phyloP scores from a whole-genome alignment of 2,329 filamentous ascomycete species.

The Colletotrichum sp. region DNA sequence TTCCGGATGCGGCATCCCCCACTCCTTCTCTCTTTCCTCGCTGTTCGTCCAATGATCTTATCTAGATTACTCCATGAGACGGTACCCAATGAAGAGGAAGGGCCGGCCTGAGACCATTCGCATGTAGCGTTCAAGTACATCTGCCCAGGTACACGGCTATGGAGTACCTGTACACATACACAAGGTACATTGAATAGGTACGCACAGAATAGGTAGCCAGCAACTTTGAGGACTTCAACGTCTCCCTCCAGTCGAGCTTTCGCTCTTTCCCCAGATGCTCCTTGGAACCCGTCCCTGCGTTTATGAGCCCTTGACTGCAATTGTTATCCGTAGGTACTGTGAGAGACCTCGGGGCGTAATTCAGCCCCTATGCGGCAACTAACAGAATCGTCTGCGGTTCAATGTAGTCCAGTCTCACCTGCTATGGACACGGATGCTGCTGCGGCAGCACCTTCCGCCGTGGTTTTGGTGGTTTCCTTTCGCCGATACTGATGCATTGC shows the following conservation, averaged over 20 bases:
- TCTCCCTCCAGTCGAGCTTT: background rate
- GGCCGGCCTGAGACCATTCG: background rate
- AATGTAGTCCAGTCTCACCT: background rate
- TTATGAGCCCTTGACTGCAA: background rate
- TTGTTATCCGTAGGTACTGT: background rate
- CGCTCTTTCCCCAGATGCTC: background rate
- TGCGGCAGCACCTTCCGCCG: background rate
- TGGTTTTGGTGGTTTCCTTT: background rate
- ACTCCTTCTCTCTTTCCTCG: background rate
- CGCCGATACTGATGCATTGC: background rate
- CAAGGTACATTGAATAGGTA: background rate
- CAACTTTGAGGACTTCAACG: background rate
- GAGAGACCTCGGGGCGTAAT: background rate
- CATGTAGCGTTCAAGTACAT: background rate
- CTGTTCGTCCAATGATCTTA: background rate
- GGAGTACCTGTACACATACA: background rate
- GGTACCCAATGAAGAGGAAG: background rate
- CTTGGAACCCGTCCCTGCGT: background rate
- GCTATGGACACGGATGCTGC: background rate
- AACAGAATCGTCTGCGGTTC: background rate
- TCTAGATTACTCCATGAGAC: background rate
- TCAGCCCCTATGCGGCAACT: background rate
- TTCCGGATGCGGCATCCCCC: background rate
- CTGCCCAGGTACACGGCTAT: background rate
- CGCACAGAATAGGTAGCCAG: background rate